Base-by-base conservation (phyloP, 495 filamentous ascomycete species). In the Cenococcum geophilum region DNA sequence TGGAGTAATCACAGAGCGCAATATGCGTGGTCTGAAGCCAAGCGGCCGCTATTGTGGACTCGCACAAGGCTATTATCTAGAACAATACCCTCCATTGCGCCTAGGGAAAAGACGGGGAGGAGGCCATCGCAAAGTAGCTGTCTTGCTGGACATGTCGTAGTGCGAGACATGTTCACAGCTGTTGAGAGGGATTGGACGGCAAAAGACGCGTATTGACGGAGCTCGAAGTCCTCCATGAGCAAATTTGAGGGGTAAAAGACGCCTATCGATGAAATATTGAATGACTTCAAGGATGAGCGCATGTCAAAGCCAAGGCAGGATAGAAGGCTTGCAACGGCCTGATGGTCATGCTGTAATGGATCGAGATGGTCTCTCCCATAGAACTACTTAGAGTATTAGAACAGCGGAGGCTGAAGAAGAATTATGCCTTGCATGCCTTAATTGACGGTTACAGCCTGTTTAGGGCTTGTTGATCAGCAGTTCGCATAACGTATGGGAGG, bases 131-230 rank as follows among this genome's bases (percentile, higher is more conserved):
- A 52, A 18, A 60, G 60, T 22, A 58, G 58, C 34, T 71, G 69
- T 58, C 51, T 68, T 1, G 34, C 23, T 1, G 59, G 62, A 22
- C 68, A 72, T 60, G 1, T 61, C 10, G 58, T 52, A 4, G 73
- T 80, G 0, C 75, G 74, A 53, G 74, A 73, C 10, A 68, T 87
- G 53, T 86, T 86, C 65, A 84, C 78, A 32, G 82, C 84, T 0
- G 71, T 73, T 22, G 76, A 76, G 60, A 80, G 83, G 78, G 75
- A 84, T 53, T 87, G 84, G 84, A 79, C 80, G 10, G 74, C 49
- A 16, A 52, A 45, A 10, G 40, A 45, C 40, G 40, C 11, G 11
- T 45, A 45, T 45, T 45, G 40, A 45, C 4, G 40, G 3, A 45
- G 4, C 1, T 45, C 11, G 40, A 4, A 45, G 12, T 16, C 40